Base-by-base conservation (phyloP, 1,284 basidiomycete species). In the Phenoliferia sp. region DNA sequence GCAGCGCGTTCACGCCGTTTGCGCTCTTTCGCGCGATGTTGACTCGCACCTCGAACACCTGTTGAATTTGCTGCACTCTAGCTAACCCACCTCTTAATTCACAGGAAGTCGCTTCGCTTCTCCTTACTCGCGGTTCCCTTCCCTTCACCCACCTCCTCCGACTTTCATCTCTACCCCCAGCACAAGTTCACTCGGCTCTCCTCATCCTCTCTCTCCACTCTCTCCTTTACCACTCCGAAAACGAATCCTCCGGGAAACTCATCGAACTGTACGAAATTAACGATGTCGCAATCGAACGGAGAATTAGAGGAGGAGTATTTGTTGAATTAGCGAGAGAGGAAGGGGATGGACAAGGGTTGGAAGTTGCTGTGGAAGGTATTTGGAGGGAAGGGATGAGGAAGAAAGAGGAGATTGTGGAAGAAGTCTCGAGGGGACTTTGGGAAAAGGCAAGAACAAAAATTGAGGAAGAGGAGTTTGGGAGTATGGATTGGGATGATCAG, bases 151-250 rank as follows among this genome's bases (percentile, higher is more conserved):
- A 81, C 16, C 74, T 84, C 33, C 65, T 73, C 5, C 86, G 89
- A 69, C 80, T 95, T 77, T 84, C 89, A 10, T 71, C 73, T 52
- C 78, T 90, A 50, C 87, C 86, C 75, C 83, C 87, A 10, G 84
- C 87, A 22, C 86, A 85, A 1, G 84, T 89, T 33, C 86, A 90
- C 63, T 88, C 88, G 28, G 84, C 88, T 33, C 82, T 97, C 59
- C 81, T 98, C 65, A 85, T 90, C 61, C 85, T 99, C 62, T 85
- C 94, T 31, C 94, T 98, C 79, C 94, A 99, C 79, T 93, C 94
- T 78, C 81, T 78, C 63, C 74, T 79, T 39, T 80, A 75, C 74
- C 80, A 80, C 70, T 76, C 75, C 39, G 75, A 72, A 26, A 71
- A 70, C 59, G 74, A 74, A 48, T 61, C 68, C 55, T 56, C 55